Percentiles rank a stretch among this genome's conserved stretches.
phyloP scores from a whole-genome alignment of 805 yeast species.

The Metschnikowia cerradonensis region DNA sequence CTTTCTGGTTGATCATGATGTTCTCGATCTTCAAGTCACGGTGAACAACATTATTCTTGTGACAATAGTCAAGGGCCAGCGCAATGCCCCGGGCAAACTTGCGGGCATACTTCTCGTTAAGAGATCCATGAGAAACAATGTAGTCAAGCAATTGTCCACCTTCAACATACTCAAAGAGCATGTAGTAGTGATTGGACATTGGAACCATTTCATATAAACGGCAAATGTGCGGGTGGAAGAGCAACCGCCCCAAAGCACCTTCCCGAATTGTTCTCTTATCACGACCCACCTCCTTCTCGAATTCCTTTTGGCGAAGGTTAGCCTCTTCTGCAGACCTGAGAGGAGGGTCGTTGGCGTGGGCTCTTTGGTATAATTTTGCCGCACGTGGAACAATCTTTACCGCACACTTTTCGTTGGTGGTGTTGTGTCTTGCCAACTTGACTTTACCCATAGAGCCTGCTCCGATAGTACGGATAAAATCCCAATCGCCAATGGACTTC shows the following conservation, averaged over 20 bases:
- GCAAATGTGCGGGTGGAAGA: slow-evolving; percentile 91
- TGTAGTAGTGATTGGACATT: slow-evolving; percentile 94
- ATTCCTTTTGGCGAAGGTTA: slow-evolving; percentile 60
- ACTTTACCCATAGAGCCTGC: slow-evolving; percentile 99
- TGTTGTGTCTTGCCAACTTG: slow-evolving; percentile 81
- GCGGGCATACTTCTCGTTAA: slow-evolving; percentile 91
- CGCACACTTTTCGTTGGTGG: slow-evolving; percentile 80
- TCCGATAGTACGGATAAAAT: slow-evolving; percentile 88
- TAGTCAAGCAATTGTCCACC: slow-evolving; percentile 98
- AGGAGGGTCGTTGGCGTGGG: slow-evolving; percentile 66
- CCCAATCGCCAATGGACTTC: slow-evolving; percentile 94
- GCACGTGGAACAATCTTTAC: slow-evolving; percentile 93
- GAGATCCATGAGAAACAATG: slow-evolving; percentile 91
- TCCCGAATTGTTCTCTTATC: slow-evolving; percentile 92
- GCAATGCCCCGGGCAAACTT: slow-evolving; percentile 94
- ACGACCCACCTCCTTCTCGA: slow-evolving; percentile 79
- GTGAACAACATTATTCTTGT: slow-evolving; percentile 90
- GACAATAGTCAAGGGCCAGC: slow-evolving; percentile 90
- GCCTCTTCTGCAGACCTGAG: slow-evolving; percentile 56
- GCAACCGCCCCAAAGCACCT: slow-evolving; percentile 85
- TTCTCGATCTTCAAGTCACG: slow-evolving; percentile 95
- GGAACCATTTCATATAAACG: slow-evolving; percentile 89
- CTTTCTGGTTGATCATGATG: slow-evolving; percentile 87
- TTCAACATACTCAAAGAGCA: slow-evolving; percentile 93
- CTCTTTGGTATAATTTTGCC: slow-evolving; percentile 67